Conservation (phyloP, 352 stramenopile species). For the Phytopythium kandeliae region DNA sequence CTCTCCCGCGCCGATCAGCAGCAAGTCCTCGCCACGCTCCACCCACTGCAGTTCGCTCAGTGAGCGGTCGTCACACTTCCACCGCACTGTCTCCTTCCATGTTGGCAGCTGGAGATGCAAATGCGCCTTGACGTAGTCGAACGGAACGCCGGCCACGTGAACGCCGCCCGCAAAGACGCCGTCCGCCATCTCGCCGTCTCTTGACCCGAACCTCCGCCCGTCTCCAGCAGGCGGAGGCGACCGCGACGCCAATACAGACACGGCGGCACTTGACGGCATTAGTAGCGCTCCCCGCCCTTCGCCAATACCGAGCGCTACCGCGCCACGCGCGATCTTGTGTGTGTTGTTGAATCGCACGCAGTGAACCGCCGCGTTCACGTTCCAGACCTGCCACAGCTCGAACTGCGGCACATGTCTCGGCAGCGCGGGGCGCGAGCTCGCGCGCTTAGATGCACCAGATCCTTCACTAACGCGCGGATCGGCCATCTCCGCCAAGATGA, state of each 20-base stretch:
- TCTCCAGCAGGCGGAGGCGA: neutral
- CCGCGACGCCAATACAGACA: conserved; percentile 2
- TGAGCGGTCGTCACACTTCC: conserved; percentile 53
- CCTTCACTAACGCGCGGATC: conserved; percentile 8
- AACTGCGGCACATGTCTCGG: conserved; percentile 33
- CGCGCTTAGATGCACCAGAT: too few species aligned
- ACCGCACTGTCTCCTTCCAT: conserved; percentile 67
- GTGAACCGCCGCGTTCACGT: conserved; percentile 29
- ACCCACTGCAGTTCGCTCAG: conserved; percentile 74
- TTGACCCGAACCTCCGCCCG: neutral
- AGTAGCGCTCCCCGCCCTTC: conserved; percentile 61
- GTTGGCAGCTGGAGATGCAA: conserved; percentile 58
- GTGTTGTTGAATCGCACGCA: conserved; percentile 56
- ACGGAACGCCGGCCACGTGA: conserved; percentile 11
- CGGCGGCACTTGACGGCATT: conserved; percentile 33
- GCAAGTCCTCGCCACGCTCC: conserved; percentile 58
- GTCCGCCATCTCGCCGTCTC: neutral
- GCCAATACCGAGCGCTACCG: conserved; percentile 54
- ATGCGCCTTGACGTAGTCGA: conserved; percentile 61
- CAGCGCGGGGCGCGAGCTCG: conserved; percentile 12
- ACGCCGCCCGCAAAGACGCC: neutral
- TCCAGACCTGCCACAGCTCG: conserved; percentile 69
- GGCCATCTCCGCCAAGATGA: conserved; percentile 48
- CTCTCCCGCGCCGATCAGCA: conserved; percentile 62
- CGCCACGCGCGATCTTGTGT: conserved; percentile 42